Conservation (phyloP, 2,329 filamentous ascomycete genomes). For the Phoma herbarum region DNA sequence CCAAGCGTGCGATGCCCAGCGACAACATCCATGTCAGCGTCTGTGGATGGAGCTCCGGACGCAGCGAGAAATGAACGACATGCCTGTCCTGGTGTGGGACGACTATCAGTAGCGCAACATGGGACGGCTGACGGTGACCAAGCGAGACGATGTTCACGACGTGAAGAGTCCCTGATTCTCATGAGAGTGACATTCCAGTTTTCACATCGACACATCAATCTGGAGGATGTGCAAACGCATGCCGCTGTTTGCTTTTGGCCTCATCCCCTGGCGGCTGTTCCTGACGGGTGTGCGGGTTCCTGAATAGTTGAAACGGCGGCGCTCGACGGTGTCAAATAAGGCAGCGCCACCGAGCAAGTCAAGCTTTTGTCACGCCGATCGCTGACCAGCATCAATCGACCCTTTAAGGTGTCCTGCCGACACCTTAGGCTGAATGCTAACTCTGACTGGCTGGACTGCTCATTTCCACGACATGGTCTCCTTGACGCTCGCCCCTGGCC, state of each 20-base stretch:
- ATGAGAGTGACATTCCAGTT: conserved; percentile 9
- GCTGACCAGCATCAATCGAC: conserved; percentile 20
- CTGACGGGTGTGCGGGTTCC: conserved; percentile 34
- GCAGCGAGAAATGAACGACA: conserved; percentile 11
- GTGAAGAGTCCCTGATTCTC: conserved; percentile 1
- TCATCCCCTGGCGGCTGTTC: conserved; percentile 22
- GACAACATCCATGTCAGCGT: conserved; percentile 10
- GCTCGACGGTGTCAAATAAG: conserved; percentile 29
- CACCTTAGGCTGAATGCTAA: conserved; percentile 21
- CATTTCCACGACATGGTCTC: conserved; percentile 19
- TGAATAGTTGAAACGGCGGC: conserved; percentile 41
- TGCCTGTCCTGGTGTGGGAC: conserved; percentile 20
- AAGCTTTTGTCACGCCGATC: conserved; percentile 41
- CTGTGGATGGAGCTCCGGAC: conserved; percentile 7
- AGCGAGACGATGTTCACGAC: background rate
- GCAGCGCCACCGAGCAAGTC: conserved; percentile 31
- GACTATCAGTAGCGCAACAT: conserved; percentile 4
- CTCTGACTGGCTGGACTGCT: conserved; percentile 22
- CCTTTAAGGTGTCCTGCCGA: conserved; percentile 21
- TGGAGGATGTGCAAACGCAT: conserved; percentile 17
- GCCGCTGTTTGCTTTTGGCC: conserved; percentile 19
- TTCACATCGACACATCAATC: conserved; percentile 6
- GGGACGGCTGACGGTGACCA: conserved; percentile 2
- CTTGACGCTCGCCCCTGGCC: conserved; percentile 34
- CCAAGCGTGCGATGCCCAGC: conserved; percentile 13